Evolutionary conservation across 2,329 filamentous ascomycete species (phyloP), one percentile per base, ranked within the genome.

Genomic region (Pseudogymnoascus sp.): DNA sequence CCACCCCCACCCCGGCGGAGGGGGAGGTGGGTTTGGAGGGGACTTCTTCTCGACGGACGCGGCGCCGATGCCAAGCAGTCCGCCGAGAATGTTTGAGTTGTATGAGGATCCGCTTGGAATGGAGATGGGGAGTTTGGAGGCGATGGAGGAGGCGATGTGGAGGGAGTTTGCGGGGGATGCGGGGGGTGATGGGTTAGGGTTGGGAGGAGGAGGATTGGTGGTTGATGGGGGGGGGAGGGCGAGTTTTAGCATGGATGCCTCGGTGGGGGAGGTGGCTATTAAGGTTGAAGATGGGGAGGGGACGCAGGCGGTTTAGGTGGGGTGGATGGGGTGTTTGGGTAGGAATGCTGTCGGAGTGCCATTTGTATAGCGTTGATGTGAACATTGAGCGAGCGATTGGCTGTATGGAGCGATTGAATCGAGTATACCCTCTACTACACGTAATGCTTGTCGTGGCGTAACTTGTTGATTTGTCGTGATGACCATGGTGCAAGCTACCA

Each of bases 41-140:
- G 76, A 78, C 61, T 73, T 78, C 63, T 76, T 79, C 61, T 73
- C 73, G 19, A 77, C 76, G 1, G 76, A 78, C 68, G 70, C 72
- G 39, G 37, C 37, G 33, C 74, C 74, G 4, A 78, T 80, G 76
- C 77, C 77, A 37, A 78, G 75, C 64, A 78, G 75, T 23, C 77
- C 78, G 21, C 77, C 78, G 29, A 68, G 70, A 11, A 69, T 72
- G 60, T 76, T 77, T 62, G 67, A 68, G 41, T 60, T 70, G 6
- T 72, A 72, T 55, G 70, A 71, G 62, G 71, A 72, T 59, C 65
- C 69, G 1, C 60, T 66, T 29, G 59, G 63, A 10, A 67, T 69
- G 61, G 49, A 60, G 33, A 41, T 60, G 33, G 58, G 38, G 12
- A 38, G 65, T 2, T 63, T 67, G 35, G 62, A 63, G 12, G 39